Evolutionary conservation across 768 basidiomycete genomes (phyloP), one percentile per base, ranked within the genome.

Genomic region (Floccularia luteovirens): DNA sequence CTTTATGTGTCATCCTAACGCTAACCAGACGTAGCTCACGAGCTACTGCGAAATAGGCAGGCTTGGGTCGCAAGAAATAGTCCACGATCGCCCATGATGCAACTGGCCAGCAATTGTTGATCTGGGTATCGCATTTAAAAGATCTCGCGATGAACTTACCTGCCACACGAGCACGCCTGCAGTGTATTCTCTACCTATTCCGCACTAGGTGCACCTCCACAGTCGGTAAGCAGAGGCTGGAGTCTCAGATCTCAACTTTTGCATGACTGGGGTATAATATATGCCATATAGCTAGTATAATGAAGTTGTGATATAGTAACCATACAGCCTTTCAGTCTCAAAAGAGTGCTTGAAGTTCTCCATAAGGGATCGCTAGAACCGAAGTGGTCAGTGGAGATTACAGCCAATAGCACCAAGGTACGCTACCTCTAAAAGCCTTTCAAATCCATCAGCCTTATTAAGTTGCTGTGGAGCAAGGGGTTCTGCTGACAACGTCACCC

Each of bases 161-260:
- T 94, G 91, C 93, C 93, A 97, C 19, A 96, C 92, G 25, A 97
- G 73, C 23, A 91, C 93, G 32, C 90, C 91, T 4, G 90, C 77
- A 1, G 86, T 90, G 58, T 89, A 81, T 54, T 96, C 87, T 51
- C 64, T 75, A 5, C 90, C 90, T 44, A 59, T 74, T n/a, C 94
- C 94, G 24, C 72, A 67, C 90, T 91, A 98, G 57, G 91, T 86
- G 13, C 94, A 72, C 42, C 91, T 69, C 94, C 93, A 97, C 1
- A 90, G 66, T 14, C 87, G 78, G 58, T 90, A 96, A 0, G 94
- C 94, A 16, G 86, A 77, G 1, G 81, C 77, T n/a, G 97, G 70
- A 2, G 86, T 80, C 60, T 97, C 93, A 2, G 92, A n/a, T n/a
- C n/a, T n/a, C n/a, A n/a, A n/a, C n/a, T n/a, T 86, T 61, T 98